Conservation (phyloP, 2,329 filamentous ascomycete genomes). For the Orbilia javanica region DNA sequence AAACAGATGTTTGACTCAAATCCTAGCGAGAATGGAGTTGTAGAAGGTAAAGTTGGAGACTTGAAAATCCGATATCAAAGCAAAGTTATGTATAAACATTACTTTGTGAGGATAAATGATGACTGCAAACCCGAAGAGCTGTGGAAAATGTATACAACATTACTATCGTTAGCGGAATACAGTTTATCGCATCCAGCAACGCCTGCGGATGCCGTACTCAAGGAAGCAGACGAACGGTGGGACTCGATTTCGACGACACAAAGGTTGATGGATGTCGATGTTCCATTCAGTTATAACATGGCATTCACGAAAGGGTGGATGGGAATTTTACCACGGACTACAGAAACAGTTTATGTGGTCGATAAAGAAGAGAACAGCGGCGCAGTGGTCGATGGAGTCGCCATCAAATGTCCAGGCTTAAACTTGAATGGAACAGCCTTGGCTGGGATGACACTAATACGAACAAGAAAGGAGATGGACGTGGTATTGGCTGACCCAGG, state of each 20-base stretch:
- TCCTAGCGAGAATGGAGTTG: constrained; percentile 12
- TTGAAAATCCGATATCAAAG: constrained; percentile 45
- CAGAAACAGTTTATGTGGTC: constrained; percentile 49
- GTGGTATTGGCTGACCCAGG: constrained; percentile 14
- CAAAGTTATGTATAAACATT: constrained; percentile 58
- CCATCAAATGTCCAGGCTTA: constrained; percentile 43
- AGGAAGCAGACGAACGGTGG: constrained; percentile 20
- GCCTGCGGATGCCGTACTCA: constrained; percentile 13
- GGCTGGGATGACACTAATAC: constrained; percentile 51
- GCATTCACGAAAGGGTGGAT: constrained; percentile 57
- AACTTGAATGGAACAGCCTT: constrained; percentile 52
- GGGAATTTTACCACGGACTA: constrained; percentile 57
- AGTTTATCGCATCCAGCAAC: constrained; percentile 32
- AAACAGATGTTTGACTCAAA: constrained; percentile 11
- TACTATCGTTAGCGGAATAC: constrained; percentile 45
- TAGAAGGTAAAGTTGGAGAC: constrained; percentile 1
- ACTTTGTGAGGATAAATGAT: constrained; percentile 30
- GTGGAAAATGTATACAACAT: constrained; percentile 31
- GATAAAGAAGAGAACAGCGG: constrained; percentile 40
- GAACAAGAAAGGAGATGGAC: constrained; percentile 52
- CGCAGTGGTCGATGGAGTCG: constrained; percentile 29
- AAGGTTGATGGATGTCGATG: constrained; percentile 22
- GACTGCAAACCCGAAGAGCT: constrained; percentile 29
- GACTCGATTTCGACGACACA: constrained; percentile 15
- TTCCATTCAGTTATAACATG: constrained; percentile 57